phyloP scores from a whole-genome alignment of 176 grass and related monocot species.

The Cenchrus fungigraminus region DNA sequence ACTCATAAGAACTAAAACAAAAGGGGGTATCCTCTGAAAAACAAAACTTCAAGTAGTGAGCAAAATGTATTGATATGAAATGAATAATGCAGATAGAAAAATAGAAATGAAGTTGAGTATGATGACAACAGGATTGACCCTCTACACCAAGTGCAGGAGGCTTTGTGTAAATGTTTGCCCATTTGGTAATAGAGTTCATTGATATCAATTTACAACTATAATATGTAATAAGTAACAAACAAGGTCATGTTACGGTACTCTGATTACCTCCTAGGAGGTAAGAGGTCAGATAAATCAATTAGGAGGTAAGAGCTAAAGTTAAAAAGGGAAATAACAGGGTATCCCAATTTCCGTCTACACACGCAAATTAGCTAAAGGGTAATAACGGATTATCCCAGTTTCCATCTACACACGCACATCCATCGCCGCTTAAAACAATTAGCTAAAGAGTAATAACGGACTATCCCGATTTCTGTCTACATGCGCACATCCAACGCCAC shows the following conservation, averaged over 20 bases:
- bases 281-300: background rate
- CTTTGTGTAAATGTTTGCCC: background rate
- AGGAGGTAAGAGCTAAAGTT: background rate
- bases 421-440: too few species aligned
- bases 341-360: background rate
- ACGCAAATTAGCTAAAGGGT: background rate
- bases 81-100: background rate
- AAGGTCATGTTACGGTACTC: background rate
- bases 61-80: background rate
- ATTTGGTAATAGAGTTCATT: background rate
- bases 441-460: too few species aligned
- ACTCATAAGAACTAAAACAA: slow-evolving; percentile 33
- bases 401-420: too few species aligned
- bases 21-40: background rate
- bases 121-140: too few species aligned
- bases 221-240: background rate
- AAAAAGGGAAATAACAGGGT: background rate
- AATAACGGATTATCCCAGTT: too few species aligned
- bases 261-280: background rate
- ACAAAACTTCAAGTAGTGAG: background rate
- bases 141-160: background rate
- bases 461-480: background rate
- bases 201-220: background rate
- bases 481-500: background rate
- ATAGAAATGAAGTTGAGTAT: background rate